Percentiles rank a stretch among this genome's conserved stretches.
Evolutionary conservation across 306 rosid genomes (phyloP).

Genomic region (Quillaja saponaria): DNA sequence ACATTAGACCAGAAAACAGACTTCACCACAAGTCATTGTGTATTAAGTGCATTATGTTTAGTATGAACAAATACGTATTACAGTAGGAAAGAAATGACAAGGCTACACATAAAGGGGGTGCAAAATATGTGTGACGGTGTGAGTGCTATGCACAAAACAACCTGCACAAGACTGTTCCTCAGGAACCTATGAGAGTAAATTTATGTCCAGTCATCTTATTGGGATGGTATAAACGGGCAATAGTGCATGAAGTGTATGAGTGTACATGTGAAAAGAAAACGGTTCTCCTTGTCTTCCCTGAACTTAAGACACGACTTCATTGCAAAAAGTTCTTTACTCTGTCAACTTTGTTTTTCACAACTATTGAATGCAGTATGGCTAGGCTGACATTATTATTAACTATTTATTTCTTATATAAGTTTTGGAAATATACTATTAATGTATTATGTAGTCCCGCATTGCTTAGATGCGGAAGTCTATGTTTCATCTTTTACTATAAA

Average conservation of each 20-base stretch:
- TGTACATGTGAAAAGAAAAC: background rate
- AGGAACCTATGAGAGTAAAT: background rate
- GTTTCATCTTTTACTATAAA: no score
- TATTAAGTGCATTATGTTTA: background rate
- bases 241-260: background rate
- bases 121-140: no score
- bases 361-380: slow-evolving; percentile 7
- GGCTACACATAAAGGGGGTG: no score
- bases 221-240: background rate
- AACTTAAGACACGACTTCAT: no score
- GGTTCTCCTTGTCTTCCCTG: no score
- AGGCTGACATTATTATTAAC: background rate
- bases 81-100: background rate
- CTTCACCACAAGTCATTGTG: slow-evolving; percentile 19
- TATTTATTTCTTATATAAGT: no score
- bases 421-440: no score
- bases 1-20: slow-evolving; percentile 25
- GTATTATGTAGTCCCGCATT: no score
- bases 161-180: background rate
- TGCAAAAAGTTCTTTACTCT: no score
- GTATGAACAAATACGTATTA: slow-evolving; percentile 9
- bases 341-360: slow-evolving; percentile 1
- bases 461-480: no score
- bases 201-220: background rate
- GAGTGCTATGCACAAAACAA: slow-evolving; percentile 1